A percentile compares a stretch with the other conserved stretches of the same genome.
Evolutionary conservation across 1,139 yeast genomes (phyloP).

Genomic region (Hyphopichia wangnamkhiaoensis): DNA sequence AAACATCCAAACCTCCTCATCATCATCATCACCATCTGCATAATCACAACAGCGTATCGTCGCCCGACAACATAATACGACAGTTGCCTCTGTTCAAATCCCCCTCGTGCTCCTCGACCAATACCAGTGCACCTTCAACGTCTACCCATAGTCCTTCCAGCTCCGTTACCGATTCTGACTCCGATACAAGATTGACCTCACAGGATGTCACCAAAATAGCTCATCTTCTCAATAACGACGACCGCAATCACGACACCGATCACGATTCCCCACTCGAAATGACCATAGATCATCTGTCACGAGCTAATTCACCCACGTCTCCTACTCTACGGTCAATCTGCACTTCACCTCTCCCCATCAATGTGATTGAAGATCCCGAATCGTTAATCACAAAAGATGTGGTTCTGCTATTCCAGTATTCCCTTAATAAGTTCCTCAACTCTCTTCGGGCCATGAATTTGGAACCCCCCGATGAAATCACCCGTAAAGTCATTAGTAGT

Average conservation of each 20-base stretch:
- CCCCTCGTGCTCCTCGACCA: too few relatives aligned
- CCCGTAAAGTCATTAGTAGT: not conserved
- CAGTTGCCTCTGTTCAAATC: too few relatives aligned
- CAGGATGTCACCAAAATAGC: not conserved
- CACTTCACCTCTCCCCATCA: slow-evolving; percentile 5
- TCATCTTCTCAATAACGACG: not conserved
- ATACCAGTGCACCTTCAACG: too few relatives aligned
- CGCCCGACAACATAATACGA: too few relatives aligned
- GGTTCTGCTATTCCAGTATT: slow-evolving; percentile 1
- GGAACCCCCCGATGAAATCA: slow-evolving; percentile 2
- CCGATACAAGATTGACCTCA: too few relatives aligned
- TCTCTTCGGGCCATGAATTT: slow-evolving; percentile 3
- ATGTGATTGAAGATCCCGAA: slow-evolving; percentile 5
- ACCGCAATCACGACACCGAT: too few relatives aligned
- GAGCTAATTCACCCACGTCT: not conserved
- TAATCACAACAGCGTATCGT: too few relatives aligned
- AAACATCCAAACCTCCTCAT: too few relatives aligned
- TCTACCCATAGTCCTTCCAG: too few relatives aligned
- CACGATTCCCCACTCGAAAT: not conserved
- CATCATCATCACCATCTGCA: too few relatives aligned
- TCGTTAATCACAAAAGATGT: slow-evolving; percentile 5
- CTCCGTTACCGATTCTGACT: too few relatives aligned
- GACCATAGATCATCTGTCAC: not conserved
- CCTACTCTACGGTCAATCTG: slow-evolving; percentile 4
- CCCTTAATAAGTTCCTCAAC: slow-evolving; percentile 2